Percentiles rank a stretch among this genome's conserved stretches.
Conservation (phyloP, 2,329 filamentous ascomycete species). For the Conoideocrella luteorostrata region DNA sequence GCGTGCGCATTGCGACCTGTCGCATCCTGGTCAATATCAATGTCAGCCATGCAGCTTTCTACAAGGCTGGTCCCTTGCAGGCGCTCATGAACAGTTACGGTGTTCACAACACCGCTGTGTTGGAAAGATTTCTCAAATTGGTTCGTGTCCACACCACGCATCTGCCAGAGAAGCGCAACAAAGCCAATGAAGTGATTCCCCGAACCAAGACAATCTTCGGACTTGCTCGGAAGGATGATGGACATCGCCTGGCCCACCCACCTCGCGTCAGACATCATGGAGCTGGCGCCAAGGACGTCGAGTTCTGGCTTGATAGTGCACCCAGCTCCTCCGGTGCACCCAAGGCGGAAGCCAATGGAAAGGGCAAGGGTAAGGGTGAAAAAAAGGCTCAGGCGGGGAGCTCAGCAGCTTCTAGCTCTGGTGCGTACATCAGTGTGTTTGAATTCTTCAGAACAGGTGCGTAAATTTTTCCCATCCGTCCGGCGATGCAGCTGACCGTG, state of each 20-base stretch:
- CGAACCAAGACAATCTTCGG: slow-evolving; percentile 31
- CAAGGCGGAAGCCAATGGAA: slow-evolving; percentile 6
- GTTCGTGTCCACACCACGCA: slow-evolving; percentile 33
- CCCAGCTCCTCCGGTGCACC: slow-evolving; percentile 7
- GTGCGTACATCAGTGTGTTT: slow-evolving; percentile 43
- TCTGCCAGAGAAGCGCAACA: slow-evolving; percentile 26
- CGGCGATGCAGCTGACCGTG: too few species aligned
- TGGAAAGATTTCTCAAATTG: slow-evolving; percentile 31
- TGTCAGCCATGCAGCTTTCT: slow-evolving; percentile 28
- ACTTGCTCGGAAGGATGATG: slow-evolving; percentile 29
- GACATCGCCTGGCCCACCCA: slow-evolving; percentile 18
- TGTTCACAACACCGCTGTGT: slow-evolving; percentile 3
- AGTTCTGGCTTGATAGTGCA: slow-evolving; percentile 42
- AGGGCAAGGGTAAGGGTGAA: slow-evolving; percentile 12
- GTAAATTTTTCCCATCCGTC: too few species aligned
- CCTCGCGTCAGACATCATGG: slow-evolving; percentile 24
- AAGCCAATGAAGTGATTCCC: slow-evolving; percentile 22
- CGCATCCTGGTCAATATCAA: slow-evolving; percentile 21
- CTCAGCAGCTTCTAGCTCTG: slow-evolving; percentile 9
- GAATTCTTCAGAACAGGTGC: slow-evolving; percentile 37
- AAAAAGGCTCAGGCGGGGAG: slow-evolving; percentile 18
- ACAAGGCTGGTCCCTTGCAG: slow-evolving; percentile 19
- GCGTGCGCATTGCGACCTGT: slow-evolving; percentile 11
- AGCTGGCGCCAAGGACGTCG: slow-evolving; percentile 44
- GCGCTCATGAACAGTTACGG: slow-evolving; percentile 11